Conservation (phyloP, 2,329 filamentous ascomycete species). For the Diaporthe velutina region DNA sequence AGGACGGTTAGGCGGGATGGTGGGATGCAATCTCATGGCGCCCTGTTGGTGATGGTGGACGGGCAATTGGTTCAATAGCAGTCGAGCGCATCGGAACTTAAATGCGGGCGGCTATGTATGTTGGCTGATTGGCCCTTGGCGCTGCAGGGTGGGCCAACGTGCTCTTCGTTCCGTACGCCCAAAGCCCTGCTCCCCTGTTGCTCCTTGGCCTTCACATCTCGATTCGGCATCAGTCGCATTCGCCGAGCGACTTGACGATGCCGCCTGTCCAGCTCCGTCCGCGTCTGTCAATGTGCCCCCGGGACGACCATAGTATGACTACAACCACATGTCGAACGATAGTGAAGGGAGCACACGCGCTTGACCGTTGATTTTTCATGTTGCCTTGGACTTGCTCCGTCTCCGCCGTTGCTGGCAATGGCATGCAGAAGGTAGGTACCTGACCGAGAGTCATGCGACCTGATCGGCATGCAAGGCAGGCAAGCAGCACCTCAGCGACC, state of each 20-base stretch:
- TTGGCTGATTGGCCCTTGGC: slow-evolving; percentile 31
- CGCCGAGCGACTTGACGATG: neutral
- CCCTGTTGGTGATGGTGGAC: slow-evolving; percentile 6
- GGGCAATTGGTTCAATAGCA: slow-evolving; percentile 23
- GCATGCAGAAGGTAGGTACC: neutral
- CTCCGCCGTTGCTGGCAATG: neutral
- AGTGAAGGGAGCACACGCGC: neutral
- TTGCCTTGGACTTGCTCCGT: neutral
- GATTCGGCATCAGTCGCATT: slow-evolving; percentile 14
- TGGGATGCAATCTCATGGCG: slow-evolving; percentile 26
- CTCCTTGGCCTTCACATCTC: slow-evolving; percentile 9
- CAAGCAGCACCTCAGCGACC: slow-evolving; percentile 1
- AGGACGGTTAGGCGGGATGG: slow-evolving; percentile 28
- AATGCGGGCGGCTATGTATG: slow-evolving; percentile 28
- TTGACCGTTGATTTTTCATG: neutral
- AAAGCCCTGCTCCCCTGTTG: slow-evolving; percentile 10
- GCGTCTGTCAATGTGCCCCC: neutral
- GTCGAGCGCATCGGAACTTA: slow-evolving; percentile 24
- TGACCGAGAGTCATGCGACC: slow-evolving; percentile 7
- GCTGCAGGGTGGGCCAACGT: slow-evolving; percentile 16
- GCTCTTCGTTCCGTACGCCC: slow-evolving; percentile 10
- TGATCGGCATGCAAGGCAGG: slow-evolving; percentile 8
- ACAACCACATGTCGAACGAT: neutral
- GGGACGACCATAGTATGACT: neutral
- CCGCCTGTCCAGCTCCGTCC: neutral